Evolutionary conservation across 176 grass and related monocot genomes (phyloP).

Genomic region (Raddia guianensis): DNA sequence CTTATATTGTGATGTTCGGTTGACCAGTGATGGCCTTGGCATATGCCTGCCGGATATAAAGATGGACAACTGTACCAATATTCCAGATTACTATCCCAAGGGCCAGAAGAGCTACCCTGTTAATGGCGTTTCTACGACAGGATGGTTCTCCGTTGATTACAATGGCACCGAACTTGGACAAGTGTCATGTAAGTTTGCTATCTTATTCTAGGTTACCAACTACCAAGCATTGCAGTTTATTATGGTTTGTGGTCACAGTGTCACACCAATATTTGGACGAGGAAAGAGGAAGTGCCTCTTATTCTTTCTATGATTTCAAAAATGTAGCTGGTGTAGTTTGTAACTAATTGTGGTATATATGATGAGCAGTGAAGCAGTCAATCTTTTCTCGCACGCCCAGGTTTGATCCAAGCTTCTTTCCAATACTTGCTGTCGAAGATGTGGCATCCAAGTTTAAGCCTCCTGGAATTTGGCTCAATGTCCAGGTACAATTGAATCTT

Average conservation of each 20-base stretch:
- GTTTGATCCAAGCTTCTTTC: conserved; percentile 55
- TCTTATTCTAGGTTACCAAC: background rate
- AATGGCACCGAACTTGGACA: conserved; percentile 48
- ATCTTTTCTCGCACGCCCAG: conserved; percentile 36
- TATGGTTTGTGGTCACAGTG: background rate
- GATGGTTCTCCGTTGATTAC: conserved; percentile 86
- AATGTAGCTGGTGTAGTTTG: background rate
- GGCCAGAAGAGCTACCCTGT: conserved; percentile 56
- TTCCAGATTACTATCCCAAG: conserved; percentile 40
- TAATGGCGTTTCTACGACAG: conserved; percentile 52
- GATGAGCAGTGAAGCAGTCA: conserved; percentile 58
- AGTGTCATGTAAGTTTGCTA: conserved; percentile 62
- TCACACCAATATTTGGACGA: background rate
- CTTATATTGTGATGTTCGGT: conserved; percentile 73
- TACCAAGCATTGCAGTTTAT: background rate
- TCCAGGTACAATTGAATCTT: conserved; percentile 58
- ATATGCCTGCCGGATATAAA: conserved; percentile 74
- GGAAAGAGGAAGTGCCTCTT: background rate
- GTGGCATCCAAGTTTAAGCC: conserved; percentile 62
- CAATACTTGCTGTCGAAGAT: conserved; percentile 72
- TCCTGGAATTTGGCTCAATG: conserved; percentile 78
- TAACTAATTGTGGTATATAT: conserved; percentile 17
- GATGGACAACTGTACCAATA: conserved; percentile 70
- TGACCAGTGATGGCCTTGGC: conserved; percentile 77
- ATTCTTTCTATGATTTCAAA: conserved; percentile 28